Conservation (phyloP, 163 green algal species). For the Trebouxia gelatinosa region DNA sequence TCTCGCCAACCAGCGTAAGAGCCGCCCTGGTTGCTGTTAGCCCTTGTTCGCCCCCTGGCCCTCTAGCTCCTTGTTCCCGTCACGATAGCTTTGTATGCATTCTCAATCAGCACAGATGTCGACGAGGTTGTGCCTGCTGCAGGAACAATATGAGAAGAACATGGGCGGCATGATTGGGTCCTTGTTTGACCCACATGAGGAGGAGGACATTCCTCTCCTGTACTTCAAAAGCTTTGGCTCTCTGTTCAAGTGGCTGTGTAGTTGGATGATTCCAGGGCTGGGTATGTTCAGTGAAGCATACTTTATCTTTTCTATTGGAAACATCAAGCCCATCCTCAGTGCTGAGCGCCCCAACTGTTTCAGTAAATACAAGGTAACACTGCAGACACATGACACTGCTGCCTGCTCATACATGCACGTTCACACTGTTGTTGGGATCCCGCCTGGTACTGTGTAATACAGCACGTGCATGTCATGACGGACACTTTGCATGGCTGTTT, state of each 20-base stretch:
- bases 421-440: no score
- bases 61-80: no score
- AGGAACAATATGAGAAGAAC: conserved; percentile 26
- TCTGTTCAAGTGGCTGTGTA: conserved; percentile 35
- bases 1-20: no score
- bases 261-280: conserved; percentile 28
- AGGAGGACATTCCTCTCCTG: conserved; percentile 27
- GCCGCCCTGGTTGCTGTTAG: no score
- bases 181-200: conserved; percentile 1
- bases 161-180: conserved; percentile 9
- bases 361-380: conserved; percentile 11
- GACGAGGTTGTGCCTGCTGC: no score
- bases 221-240: conserved; percentile 25
- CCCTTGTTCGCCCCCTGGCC: no score
- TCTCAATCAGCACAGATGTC: no score
- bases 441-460: no score
- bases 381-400: not conserved
- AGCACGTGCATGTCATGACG: no score
- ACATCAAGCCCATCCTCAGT: conserved; percentile 50
- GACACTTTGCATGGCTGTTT: no score
- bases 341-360: conserved; percentile 46
- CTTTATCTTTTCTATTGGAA: conserved; percentile 60
- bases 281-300: conserved; percentile 49
- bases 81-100: no score
- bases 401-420: no score